Base-by-base conservation (phyloP, 2,329 filamentous ascomycete genomes). In the Hawksworthiomyces lignivorus region DNA sequence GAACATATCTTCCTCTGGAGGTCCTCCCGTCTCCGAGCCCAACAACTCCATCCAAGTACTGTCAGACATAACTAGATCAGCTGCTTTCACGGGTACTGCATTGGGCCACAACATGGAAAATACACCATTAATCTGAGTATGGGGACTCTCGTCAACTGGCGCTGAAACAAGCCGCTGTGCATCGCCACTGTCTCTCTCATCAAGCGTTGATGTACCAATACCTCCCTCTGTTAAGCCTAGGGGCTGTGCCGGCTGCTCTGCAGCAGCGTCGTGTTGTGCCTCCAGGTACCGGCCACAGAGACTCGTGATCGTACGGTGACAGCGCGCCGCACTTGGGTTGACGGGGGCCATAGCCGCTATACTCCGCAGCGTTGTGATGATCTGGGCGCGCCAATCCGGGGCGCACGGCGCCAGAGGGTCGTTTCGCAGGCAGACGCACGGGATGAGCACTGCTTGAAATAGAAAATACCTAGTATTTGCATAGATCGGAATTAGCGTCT, bases 381-480 rank as follows among this genome's bases (percentile, higher is more conserved):
- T 61, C 44, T 71, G 67, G 2, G 53, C 48, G 8, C 62, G 57
- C 67, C 67, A 71, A 41, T 59, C 59, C 1, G 52, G 30, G 7
- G 63, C 63, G 9, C 59, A 49, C 3, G 54, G 42, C 2, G 64
- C 61, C 7, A 51, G 48, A 0, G 67, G 64, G 5, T 64, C 54
- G 40, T 67, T 69, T 6, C 67, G 63, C 3, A 71, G 57, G 43
- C 66, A 70, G 10, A 70, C 63, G 34, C 62, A 65, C 1, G 68
- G 69, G 9, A 72, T 70, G 14, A 72, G 53, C 3, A 63, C 64
- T 1, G 68, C 67, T 43, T 72, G 69, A 41, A 72, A 72, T 5
- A 71, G 56, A 43, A 71, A 71, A 48, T 69, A 71, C 29, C 24
- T 26, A 26, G 24, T 12, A 26, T 8, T 26, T 8, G 12, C 24